Percentiles rank a stretch among this genome's conserved stretches.
phyloP scores from a whole-genome alignment of 1,284 basidiomycete species.

The Naganishia liquefaciens region DNA sequence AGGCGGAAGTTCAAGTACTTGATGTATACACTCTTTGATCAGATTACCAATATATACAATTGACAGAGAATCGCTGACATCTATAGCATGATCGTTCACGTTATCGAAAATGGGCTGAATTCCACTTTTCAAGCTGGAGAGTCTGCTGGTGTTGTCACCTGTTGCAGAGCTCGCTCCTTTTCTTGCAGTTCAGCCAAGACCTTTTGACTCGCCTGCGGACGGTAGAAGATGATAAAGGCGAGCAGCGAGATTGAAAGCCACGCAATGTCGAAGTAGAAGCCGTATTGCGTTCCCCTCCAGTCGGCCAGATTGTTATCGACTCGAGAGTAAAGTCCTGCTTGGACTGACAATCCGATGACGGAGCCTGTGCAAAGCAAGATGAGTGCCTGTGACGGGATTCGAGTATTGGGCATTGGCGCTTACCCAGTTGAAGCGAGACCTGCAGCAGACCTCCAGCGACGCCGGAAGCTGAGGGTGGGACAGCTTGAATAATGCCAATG shows the following conservation, averaged over 20 bases:
- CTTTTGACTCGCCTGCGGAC: constrained; percentile 37
- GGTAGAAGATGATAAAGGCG: constrained; percentile 42
- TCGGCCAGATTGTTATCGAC: constrained; percentile 42
- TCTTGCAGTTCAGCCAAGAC: constrained; percentile 9
- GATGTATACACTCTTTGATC: too few species aligned
- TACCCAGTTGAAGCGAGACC: constrained; percentile 44
- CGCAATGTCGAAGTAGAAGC: constrained; percentile 47
- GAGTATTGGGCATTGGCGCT: background rate
- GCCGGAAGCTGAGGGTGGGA: constrained; percentile 43
- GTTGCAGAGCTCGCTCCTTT: background rate
- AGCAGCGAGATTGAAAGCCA: constrained; percentile 45
- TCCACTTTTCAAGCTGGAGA: too few species aligned
- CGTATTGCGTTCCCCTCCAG: constrained; percentile 42
- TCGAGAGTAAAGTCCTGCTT: constrained; percentile 48
- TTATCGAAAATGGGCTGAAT: too few species aligned
- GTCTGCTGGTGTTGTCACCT: too few species aligned
- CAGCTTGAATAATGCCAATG: constrained; percentile 45
- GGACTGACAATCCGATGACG: constrained; percentile 45
- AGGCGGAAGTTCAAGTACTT: too few species aligned
- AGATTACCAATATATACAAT: too few species aligned
- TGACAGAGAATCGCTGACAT: too few species aligned
- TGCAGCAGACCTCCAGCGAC: constrained; percentile 51
- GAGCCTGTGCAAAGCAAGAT: constrained; percentile 32
- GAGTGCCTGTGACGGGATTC: background rate
- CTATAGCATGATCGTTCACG: too few species aligned